Evolutionary conservation across 768 basidiomycete species (phyloP).

Genomic region (Macrolepiota dolichaula): DNA sequence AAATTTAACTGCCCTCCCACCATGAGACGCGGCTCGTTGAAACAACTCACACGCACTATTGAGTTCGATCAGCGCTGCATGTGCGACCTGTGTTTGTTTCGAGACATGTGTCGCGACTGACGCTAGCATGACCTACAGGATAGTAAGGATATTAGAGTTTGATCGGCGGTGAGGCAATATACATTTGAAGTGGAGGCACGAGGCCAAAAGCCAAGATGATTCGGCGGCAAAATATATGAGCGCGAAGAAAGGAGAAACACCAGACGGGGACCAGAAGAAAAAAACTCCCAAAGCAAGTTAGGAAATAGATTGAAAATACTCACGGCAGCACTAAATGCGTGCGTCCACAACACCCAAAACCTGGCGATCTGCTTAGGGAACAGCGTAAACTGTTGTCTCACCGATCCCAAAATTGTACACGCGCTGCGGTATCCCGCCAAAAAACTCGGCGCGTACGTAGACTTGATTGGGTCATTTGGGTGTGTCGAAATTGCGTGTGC

Average conservation of each 20-base stretch:
- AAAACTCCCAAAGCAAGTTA: neutral
- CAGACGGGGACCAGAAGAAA: neutral
- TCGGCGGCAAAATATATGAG: too few species aligned
- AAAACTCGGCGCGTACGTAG: constrained; percentile 63
- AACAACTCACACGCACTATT: constrained; percentile 63
- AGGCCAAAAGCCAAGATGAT: too few species aligned
- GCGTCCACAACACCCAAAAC: constrained; percentile 74
- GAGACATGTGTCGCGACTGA: constrained; percentile 73
- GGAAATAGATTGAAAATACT: constrained; percentile 18
- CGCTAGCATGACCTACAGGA: constrained; percentile 63
- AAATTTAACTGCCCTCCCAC: constrained; percentile 70
- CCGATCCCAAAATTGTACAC: constrained; percentile 49
- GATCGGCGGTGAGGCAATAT: too few species aligned
- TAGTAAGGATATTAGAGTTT: constrained; percentile 1
- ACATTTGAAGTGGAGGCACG: too few species aligned
- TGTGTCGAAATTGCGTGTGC: constrained; percentile 66
- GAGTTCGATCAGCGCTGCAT: constrained; percentile 66
- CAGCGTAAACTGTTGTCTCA: constrained; percentile 44
- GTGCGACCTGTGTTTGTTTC: constrained; percentile 58
- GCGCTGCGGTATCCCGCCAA: constrained; percentile 67
- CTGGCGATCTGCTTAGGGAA: constrained; percentile 59
- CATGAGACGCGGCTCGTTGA: constrained; percentile 54
- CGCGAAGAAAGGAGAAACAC: neutral
- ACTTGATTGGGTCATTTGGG: constrained; percentile 65
- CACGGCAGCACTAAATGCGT: constrained; percentile 65